Percentiles rank a stretch among this genome's conserved stretches.
Evolutionary conservation across 2,329 filamentous ascomycete species (phyloP).

Genomic region (Alternaria viburni): DNA sequence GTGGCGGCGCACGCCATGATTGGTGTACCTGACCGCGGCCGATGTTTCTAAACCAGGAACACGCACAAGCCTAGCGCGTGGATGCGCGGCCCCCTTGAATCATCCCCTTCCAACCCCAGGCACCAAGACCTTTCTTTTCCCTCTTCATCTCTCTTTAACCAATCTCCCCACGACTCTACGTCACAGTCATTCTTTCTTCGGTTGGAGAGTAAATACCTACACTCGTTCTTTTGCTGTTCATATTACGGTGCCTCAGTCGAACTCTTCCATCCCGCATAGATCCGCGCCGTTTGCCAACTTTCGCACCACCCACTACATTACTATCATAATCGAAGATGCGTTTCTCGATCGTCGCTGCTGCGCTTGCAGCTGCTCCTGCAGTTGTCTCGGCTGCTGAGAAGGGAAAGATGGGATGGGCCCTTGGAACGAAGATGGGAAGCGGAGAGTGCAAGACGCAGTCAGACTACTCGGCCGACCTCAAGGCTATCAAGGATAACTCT

Average conservation of each 20-base stretch:
- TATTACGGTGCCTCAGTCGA: background rate
- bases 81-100: slow-evolving; percentile 20
- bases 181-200: slow-evolving; percentile 35
- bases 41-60: slow-evolving; percentile 8
- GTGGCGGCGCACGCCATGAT: slow-evolving; percentile 12
- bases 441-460: slow-evolving; percentile 64
- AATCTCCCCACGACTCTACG: slow-evolving; percentile 18
- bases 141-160: slow-evolving; percentile 11
- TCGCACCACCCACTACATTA: background rate
- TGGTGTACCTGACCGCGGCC: slow-evolving; percentile 21
- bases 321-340: slow-evolving; percentile 36
- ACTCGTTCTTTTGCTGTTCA: slow-evolving; percentile 18
- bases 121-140: slow-evolving; percentile 12
- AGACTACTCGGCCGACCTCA: slow-evolving; percentile 72
- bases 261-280: background rate
- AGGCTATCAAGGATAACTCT: slow-evolving; percentile 61
- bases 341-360: slow-evolving; percentile 41
- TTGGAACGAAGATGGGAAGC: slow-evolving; percentile 68
- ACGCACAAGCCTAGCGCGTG: slow-evolving; percentile 26
- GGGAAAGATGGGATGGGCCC: slow-evolving; percentile 68
- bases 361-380: slow-evolving; percentile 51
- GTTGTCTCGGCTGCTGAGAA: slow-evolving; percentile 55
- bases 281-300: background rate
- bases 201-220: slow-evolving; percentile 15
- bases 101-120: slow-evolving; percentile 20